Base-by-base conservation (phyloP, 2,329 filamentous ascomycete genomes). In the Diaporthe capsici region DNA sequence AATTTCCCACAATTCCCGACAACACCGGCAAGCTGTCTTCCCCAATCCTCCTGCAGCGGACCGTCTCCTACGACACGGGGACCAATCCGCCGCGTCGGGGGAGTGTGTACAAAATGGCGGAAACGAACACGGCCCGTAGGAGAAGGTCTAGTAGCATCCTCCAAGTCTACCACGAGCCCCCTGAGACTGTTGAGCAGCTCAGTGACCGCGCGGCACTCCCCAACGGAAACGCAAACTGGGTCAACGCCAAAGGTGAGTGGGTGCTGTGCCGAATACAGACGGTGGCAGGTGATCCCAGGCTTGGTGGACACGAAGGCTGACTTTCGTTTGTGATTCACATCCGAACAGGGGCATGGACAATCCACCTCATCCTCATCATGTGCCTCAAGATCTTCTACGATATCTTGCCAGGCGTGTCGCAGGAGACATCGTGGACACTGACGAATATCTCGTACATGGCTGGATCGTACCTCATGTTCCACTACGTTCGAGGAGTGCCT, bases 381-480 rank as follows among this genome's bases (percentile, higher is more conserved):
- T 92, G 92, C 82, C 92, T 98, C 83, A 99, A 99, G 88, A 96
- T 99, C 83, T 91, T 99, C 82, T 99, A 96, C 89, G 95, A 98
- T 85, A 96, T 98, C 82, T 94, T 99, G 77, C 97, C 97, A 25
- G 95, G 96, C 79, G 94, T 98, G 80, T 98, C 96, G 47, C 97
- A 98, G 86, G 97, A 99, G 87, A 98, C 95, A 55, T 98, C 96
- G 77, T 99, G 97, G 97, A 99, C 97, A 15, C 89, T 99, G 80
- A 98, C 96, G 85, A 99, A 99, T 86, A 98, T 98, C 85, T 95
- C 95, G 71, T 99, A 99, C 90, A 98, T 98, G 96, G 94, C 97
- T 82, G 96, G 95, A 82, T 98, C 96, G 57, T 99, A 98, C 85
- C 92, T 99, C 85, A 99, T 99, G 97, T 99, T 99, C 87, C 97